Evolutionary conservation across 805 yeast genomes (phyloP), one percentile per base, ranked within the genome.

Genomic region (Yamadazyma sp.): DNA sequence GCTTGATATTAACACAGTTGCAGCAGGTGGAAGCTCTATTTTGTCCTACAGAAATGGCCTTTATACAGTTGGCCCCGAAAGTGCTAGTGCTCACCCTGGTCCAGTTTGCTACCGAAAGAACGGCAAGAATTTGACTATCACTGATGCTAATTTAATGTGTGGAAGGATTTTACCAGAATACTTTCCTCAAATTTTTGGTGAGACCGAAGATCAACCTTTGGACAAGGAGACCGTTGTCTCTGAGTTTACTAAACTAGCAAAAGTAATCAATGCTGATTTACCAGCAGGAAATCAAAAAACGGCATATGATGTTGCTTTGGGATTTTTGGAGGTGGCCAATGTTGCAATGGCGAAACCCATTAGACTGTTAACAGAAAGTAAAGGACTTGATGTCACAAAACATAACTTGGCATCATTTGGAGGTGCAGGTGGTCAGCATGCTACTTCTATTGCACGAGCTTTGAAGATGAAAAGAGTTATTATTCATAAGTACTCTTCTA

Each of bases 371-470:
- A 87, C 95, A 0, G 96, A 87, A 55, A 86, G 91, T 2, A 85
- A 80, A 53, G 96, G 96, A 4, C 78, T 80, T 52, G 70, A 76
- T 28, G 71, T 80, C 0, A 56, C 83, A 7, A 65, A 73, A 8
- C 95, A 88, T 56, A 64, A 82, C 41, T 62, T 88, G 42, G 95
- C 89, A 1, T 75, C 91, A 2, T 88, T 88, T 62, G 96, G 96
- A 32, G 96, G 96, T 33, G 95, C 95, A 17, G 96, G 96, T 37
- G 96, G 96, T 6, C 96, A 88, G 60, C 90, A 85, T 59, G 90
- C 93, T 2, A 80, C 77, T 33, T 80, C 84, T 7, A 80, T 88
- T 23, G 95, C 95, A 1, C 70, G 76, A 40, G 71, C 75, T 17
- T 67, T 88, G 43, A 89, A 89, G 6, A 83, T 88, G 32, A 57